phyloP scores from a whole-genome alignment of 1,284 basidiomycete species.

The Pseudozyma pruni region DNA sequence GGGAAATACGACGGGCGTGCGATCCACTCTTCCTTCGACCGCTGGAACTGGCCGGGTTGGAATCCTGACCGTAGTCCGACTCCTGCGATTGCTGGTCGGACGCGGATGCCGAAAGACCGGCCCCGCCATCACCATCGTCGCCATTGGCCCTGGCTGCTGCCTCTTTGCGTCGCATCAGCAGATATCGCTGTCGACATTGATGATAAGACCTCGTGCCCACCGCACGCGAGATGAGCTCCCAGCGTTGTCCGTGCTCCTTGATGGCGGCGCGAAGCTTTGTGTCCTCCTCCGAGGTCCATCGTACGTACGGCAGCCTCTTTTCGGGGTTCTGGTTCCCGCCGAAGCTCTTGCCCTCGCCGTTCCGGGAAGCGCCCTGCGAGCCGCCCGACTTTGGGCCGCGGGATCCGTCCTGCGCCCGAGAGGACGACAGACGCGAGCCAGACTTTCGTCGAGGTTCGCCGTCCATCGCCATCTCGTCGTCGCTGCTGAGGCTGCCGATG shows the following conservation, averaged over 20 bases:
- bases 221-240: slow-evolving; percentile 66
- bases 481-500: slow-evolving; percentile 50
- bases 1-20: slow-evolving; percentile 15
- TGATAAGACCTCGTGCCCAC: slow-evolving; percentile 67
- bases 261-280: slow-evolving; percentile 64
- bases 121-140: slow-evolving; percentile 26
- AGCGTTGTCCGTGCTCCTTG: slow-evolving; percentile 65
- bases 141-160: slow-evolving; percentile 53
- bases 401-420: slow-evolving; percentile 23
- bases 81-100: slow-evolving; percentile 52
- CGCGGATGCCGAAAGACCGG: slow-evolving; percentile 36
- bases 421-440: slow-evolving; percentile 18
- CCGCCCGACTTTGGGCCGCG: slow-evolving; percentile 27
- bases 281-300: slow-evolving; percentile 66
- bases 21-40: slow-evolving; percentile 29
- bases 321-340: slow-evolving; percentile 63
- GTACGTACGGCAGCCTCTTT: slow-evolving; percentile 66
- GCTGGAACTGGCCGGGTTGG: slow-evolving; percentile 4
- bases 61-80: slow-evolving; percentile 36
- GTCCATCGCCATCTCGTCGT: slow-evolving; percentile 40
- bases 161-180: slow-evolving; percentile 67
- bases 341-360: slow-evolving; percentile 38
- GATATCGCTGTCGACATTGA: slow-evolving; percentile 66
- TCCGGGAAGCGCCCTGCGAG: slow-evolving; percentile 25
- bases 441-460: slow-evolving; percentile 30